Percentiles rank a stretch among this genome's conserved stretches.
Conservation (phyloP, 495 filamentous ascomycete species). For the Penicillium waksmanii region DNA sequence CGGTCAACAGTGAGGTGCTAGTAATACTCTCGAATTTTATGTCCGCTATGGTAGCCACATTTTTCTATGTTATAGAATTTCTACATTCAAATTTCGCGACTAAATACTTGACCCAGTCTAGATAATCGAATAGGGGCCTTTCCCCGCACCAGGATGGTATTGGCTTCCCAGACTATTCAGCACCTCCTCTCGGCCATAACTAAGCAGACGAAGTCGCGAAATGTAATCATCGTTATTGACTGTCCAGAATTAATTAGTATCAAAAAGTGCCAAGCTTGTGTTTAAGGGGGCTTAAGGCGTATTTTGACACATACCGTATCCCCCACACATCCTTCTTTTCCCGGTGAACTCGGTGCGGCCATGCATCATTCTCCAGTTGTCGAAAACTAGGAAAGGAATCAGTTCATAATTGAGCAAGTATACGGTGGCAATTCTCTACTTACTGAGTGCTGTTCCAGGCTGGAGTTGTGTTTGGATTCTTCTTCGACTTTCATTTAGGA, state of each 20-base stretch:
- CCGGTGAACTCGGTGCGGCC: constrained; percentile 81
- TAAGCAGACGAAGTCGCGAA: constrained; percentile 73
- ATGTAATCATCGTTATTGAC: constrained; percentile 88
- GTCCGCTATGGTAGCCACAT: background rate
- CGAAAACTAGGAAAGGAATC: constrained; percentile 65
- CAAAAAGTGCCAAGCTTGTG: background rate
- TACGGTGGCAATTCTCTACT: constrained; percentile 25
- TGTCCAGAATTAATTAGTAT: constrained; percentile 33
- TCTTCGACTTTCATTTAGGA: constrained; percentile 54
- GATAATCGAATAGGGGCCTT: constrained; percentile 15
- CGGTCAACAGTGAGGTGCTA: constrained; percentile 26
- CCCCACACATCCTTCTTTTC: constrained; percentile 84
- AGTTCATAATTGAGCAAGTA: background rate
- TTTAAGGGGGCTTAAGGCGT: background rate
- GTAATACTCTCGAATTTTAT: background rate
- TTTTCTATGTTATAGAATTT: background rate
- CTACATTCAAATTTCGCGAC: background rate
- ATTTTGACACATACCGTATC: constrained; percentile 66
- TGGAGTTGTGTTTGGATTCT: constrained; percentile 77
- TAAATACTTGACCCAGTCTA: constrained; percentile 2
- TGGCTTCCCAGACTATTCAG: constrained; percentile 42
- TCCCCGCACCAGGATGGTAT: background rate
- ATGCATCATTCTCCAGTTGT: constrained; percentile 94
- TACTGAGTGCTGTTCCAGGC: constrained; percentile 78
- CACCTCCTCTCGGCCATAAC: constrained; percentile 60